Evolutionary conservation across 2,329 filamentous ascomycete genomes (phyloP).

Genomic region (Kalaharituber pfeilii): DNA sequence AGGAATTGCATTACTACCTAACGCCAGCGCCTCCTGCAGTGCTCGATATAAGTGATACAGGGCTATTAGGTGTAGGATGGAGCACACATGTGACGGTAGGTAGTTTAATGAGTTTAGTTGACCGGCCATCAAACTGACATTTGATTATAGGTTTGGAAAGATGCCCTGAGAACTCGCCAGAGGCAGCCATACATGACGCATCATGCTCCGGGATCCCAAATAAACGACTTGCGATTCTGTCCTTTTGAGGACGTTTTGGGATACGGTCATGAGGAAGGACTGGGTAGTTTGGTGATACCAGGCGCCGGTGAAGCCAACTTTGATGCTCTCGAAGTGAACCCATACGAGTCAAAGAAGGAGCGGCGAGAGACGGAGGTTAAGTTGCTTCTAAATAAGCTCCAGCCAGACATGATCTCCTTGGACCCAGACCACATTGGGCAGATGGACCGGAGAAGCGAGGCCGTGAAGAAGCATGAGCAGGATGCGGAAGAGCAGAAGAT

Average conservation of each 20-base stretch:
- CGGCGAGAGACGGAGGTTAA: conserved; percentile 85
- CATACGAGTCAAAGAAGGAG: conserved; percentile 85
- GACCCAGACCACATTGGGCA: conserved; percentile 84
- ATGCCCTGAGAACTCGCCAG: conserved; percentile 57
- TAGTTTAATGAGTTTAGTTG: background rate
- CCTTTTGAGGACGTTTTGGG: conserved; percentile 89
- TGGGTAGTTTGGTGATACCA: conserved; percentile 76
- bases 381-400: conserved; percentile 76
- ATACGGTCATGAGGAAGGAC: conserved; percentile 66
- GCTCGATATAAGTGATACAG: conserved; percentile 73
- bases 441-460: conserved; percentile 47
- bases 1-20: conserved; percentile 77
- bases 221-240: conserved; percentile 78
- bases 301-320: conserved; percentile 96
- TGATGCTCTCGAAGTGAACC: conserved; percentile 83
- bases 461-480: conserved; percentile 58
- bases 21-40: conserved; percentile 67
- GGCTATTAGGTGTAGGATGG: conserved; percentile 77
- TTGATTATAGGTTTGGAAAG: conserved; percentile 47
- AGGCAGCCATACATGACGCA: conserved; percentile 77
- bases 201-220: conserved; percentile 65
- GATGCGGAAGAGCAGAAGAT: conserved; percentile 61
- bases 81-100: conserved; percentile 58
- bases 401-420: conserved; percentile 91
- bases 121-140: background rate